These are phyloP conservation scores for Kregervanrija delftensis DNA, from an alignment of 805 yeast genomes.

Conservation along the genomic window DNA sequence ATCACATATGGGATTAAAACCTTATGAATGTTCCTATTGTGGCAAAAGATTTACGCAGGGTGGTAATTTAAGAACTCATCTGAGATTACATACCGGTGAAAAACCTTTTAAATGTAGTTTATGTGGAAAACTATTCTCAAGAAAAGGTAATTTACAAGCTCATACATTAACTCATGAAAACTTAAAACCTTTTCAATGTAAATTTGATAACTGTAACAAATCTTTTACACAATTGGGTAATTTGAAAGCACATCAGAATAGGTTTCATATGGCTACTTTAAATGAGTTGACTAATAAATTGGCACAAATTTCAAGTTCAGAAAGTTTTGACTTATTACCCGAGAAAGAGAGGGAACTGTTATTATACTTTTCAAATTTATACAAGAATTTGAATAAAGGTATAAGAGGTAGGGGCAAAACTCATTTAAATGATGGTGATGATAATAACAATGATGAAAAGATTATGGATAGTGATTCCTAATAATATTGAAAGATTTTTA, in stretches of 20 bases:
- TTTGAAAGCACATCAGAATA: slow-evolving; percentile 88
- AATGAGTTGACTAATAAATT: slow-evolving; percentile 57
- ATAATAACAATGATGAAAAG: no score
- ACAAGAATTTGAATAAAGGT: slow-evolving; percentile 86
- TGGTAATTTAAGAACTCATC: slow-evolving; percentile 81
- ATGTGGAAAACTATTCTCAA: slow-evolving; percentile 72
- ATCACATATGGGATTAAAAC: slow-evolving; percentile 81
- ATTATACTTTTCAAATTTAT: slow-evolving; percentile 71
- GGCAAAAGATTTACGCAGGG: slow-evolving; percentile 84
- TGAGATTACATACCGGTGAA: slow-evolving; percentile 85
- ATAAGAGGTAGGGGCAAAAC: slow-evolving; percentile 82
- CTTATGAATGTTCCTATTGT: slow-evolving; percentile 74
- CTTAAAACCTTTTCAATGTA: slow-evolving; percentile 71
- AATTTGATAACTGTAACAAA: slow-evolving; percentile 74
- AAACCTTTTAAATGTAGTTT: slow-evolving; percentile 78
- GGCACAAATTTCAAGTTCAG: slow-evolving; percentile 53
- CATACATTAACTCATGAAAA: slow-evolving; percentile 79
- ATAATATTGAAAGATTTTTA: no score
- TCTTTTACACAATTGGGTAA: slow-evolving; percentile 89
- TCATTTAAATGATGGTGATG: no score
- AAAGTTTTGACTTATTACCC: slow-evolving; percentile 40
- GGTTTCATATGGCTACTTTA: slow-evolving; percentile 73
- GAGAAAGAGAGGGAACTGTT: slow-evolving; percentile 60
- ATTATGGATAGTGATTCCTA: no score
- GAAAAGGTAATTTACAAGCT: slow-evolving; percentile 89